These are phyloP conservation scores for Incumbomyces lentus DNA, from an alignment of 2,329 filamentous ascomycete species.

Conservation along the genomic window DNA sequence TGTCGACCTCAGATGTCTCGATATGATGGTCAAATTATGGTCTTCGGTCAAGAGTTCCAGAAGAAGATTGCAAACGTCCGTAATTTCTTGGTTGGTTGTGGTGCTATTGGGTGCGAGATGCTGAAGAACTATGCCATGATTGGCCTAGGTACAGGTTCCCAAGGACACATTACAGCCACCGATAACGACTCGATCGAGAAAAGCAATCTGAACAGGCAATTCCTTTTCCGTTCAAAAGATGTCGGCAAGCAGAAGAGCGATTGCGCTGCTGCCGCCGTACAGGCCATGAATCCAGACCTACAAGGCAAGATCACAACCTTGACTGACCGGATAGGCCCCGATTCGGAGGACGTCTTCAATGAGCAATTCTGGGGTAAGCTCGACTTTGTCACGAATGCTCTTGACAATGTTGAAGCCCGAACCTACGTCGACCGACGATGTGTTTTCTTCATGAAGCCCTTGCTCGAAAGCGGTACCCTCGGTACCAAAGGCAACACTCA, in stretches of 20 bases:
- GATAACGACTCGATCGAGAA: constrained; percentile 99
- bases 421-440: constrained; percentile 94
- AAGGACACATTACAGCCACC: constrained; percentile 83
- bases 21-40: constrained; percentile 94
- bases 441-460: constrained; percentile 94
- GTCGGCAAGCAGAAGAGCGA: constrained; percentile 97
- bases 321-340: constrained; percentile 79
- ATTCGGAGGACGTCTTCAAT: constrained; percentile 90
- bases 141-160: constrained; percentile 75
- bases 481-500: constrained; percentile 98
- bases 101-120: constrained; percentile 98
- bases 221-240: constrained; percentile 86
- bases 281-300: constrained; percentile 91
- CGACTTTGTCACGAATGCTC: constrained; percentile 88
- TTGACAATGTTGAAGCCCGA: constrained; percentile 94
- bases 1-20: constrained; percentile 77
- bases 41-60: constrained; percentile 88
- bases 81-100: constrained; percentile 90
- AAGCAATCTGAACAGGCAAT: constrained; percentile 96
- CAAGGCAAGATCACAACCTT: constrained; percentile 73
- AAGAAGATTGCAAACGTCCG: constrained; percentile 84
- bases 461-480: constrained; percentile 94
- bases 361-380: constrained; percentile 81
- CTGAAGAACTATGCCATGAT: constrained; percentile 99
- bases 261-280: constrained; percentile 77